These are phyloP conservation scores for Nepenthes gracilis DNA, from an alignment of 148 eudicot species.

Conservation along the genomic window DNA sequence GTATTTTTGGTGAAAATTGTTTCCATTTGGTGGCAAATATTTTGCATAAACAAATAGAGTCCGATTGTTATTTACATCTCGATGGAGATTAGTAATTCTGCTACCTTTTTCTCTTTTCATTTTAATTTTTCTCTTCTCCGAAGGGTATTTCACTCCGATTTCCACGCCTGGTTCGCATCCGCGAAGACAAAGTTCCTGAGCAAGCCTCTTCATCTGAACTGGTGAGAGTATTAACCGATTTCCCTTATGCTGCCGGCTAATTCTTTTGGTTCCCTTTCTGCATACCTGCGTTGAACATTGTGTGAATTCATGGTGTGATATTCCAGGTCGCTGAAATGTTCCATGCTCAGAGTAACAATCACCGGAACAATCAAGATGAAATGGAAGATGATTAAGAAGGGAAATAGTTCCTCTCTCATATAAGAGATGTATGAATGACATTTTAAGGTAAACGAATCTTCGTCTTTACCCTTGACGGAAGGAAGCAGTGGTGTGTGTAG, in stretches of 20 bases:
- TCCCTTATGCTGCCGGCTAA: neutral
- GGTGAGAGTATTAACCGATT: slow-evolving; percentile 24
- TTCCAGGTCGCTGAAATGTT: slow-evolving; percentile 90
- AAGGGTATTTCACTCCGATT: slow-evolving; percentile 94
- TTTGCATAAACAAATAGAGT: neutral
- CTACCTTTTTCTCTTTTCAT: neutral
- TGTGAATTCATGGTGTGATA: neutral
- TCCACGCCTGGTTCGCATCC: slow-evolving; percentile 74
- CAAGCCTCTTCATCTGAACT: slow-evolving; percentile 76
- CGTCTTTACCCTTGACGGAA: too few species aligned
- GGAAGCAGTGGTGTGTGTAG: too few species aligned
- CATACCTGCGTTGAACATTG: neutral
- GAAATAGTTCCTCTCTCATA: too few species aligned
- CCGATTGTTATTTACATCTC: too few species aligned
- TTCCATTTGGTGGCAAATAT: neutral
- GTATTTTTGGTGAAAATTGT: too few species aligned
- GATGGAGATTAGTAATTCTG: too few species aligned
- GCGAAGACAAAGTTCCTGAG: slow-evolving; percentile 87
- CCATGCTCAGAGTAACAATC: slow-evolving; percentile 48
- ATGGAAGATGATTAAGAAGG: slow-evolving; percentile 35
- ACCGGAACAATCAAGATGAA: slow-evolving; percentile 38
- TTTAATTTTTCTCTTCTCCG: neutral
- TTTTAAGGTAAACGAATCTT: too few species aligned
- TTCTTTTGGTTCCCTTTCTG: neutral
- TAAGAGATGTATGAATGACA: too few species aligned